Base-by-base conservation (phyloP, 371 early-diverging fungal genomes). In the Batkoa obscura region DNA sequence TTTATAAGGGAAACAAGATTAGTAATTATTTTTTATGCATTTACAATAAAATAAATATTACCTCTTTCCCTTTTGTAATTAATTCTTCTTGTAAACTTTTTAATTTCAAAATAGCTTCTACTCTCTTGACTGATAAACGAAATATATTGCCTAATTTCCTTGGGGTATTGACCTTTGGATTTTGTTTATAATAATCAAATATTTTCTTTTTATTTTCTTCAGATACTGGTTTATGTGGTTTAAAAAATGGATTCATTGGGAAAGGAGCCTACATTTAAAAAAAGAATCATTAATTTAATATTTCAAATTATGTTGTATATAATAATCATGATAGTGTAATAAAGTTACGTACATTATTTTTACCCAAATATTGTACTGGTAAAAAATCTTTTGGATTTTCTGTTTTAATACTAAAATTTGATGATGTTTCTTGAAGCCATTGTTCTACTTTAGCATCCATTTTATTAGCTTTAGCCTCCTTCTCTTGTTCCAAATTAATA, bases 211-310 rank as follows among this genome's bases (percentile, higher is more conserved):
- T 81, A 17, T 68, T 62, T 2, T 58, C 59, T 62, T 92, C 81
- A 23, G 79, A 64, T 35, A 91, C 64, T 36, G 95, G 95, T 37
- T 85, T 70, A 62, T 73, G 68, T 23, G 89, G 88, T 58, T 73
- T 74, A 71, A 89, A 92, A 54, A 72, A 65, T 36, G 88, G 90
- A 61, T 92, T 92, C 71, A 86, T 75, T 2, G 92, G 92, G 70
- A 91, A 91, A 31, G 92, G 92, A 72, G 81, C 68, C 34, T 59
- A 36, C 23, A 15, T 41, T 15, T 0, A 45, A 45, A 45, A 12
- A 15, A 23, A 23, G 23, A 23, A 23, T 23, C 23, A 23, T 23
- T 23, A 23, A 23, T 12, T 45, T 45, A 45, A 15, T 15, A 15
- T 45, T 45, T 15, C 45, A 45, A 45, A 45, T 45, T 5, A 45